Evolutionary conservation across 768 basidiomycete species (phyloP).

Genomic region (Lactifluus hygrophoroides): DNA sequence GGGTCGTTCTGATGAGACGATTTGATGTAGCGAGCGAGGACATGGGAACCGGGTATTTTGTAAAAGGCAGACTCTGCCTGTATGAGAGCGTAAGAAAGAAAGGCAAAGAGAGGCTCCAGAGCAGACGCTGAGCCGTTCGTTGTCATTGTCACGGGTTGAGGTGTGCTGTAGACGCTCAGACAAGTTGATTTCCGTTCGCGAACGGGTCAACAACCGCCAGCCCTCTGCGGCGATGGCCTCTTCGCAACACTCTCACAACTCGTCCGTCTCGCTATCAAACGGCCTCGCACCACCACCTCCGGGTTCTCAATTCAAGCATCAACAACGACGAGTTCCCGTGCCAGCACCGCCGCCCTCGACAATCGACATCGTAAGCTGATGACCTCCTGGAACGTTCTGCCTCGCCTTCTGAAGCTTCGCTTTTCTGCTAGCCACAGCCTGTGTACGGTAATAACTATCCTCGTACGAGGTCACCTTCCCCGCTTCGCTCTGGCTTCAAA

Average conservation of each 20-base stretch:
- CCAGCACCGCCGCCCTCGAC: conserved; percentile 33
- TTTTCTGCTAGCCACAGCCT: conserved; percentile 35
- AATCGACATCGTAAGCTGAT: conserved; percentile 32
- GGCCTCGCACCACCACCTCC: conserved; percentile 25
- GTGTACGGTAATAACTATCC: conserved; percentile 31
- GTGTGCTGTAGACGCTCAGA: neutral
- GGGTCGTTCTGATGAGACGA: conserved; percentile 97
- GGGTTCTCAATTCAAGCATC: conserved; percentile 16
- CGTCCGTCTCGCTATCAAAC: conserved; percentile 22
- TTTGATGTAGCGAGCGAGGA: conserved; percentile 84
- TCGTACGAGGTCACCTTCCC: conserved; percentile 55
- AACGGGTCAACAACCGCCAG: too few relatives aligned
- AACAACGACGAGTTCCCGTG: conserved; percentile 33
- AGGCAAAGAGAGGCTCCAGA: conserved; percentile 49
- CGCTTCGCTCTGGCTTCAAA: conserved; percentile 56
- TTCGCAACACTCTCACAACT: conserved; percentile 24
- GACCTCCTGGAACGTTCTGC: neutral
- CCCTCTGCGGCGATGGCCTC: conserved; percentile 23
- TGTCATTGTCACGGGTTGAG: conserved; percentile 17
- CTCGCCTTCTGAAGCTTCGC: conserved; percentile 11
- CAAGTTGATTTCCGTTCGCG: too few relatives aligned
- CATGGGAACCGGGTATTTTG: conserved; percentile 71
- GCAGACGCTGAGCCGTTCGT: conserved; percentile 33
- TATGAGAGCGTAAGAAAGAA: conserved; percentile 53
- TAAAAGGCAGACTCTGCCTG: conserved; percentile 60